Evolutionary conservation across 2,329 filamentous ascomycete genomes (phyloP), one percentile per base, ranked within the genome.

Genomic region (Xylariaceae sp.): DNA sequence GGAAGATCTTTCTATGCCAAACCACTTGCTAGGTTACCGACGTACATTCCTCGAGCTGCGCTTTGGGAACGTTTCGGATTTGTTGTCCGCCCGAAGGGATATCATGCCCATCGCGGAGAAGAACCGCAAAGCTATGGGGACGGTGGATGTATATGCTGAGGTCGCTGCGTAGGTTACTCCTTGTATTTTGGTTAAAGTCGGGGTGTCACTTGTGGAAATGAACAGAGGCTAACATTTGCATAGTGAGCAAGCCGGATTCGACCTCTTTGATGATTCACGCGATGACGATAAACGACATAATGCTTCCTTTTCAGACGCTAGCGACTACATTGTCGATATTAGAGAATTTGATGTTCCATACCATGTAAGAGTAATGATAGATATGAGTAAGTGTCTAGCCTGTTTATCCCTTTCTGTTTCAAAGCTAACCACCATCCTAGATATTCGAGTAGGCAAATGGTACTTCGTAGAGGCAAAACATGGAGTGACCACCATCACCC

Each of bases 331-430:
- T 82, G 85, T 97, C 78, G 96, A 99, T 83, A 96, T 99, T 74
- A 88, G 95, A 82, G 95, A 99, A 80, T 99, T 96, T 76, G 95
- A 99, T 77, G 96, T 99, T 69, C 96, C 95, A 64, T 99, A 99
- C 80, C 95, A 99, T 81, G 95, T 99, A 72, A 87, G 95, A 84
- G 94, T 99, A 78, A 91, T 96, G 76, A 99, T 99, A 78, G 95
- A 99, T 78, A 85, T 92, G 82, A 84, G 90, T 92, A 72, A 44
- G 69, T 62, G 5, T 11, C 26, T 9, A 19, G 16, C 8, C 17
- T 23, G 2, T n/a, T 19, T 7, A 5, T 9, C 19, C 11, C 9
- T 6, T 1, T 12, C 7, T 16, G 7, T 37, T 26, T 33, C 43
- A 55, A 50, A 46, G 37, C 73, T 69, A 11, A 61, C 29, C n/a